phyloP scores from a whole-genome alignment of 2,329 filamentous ascomycete genomes.

The Alternaria ethzedia region DNA sequence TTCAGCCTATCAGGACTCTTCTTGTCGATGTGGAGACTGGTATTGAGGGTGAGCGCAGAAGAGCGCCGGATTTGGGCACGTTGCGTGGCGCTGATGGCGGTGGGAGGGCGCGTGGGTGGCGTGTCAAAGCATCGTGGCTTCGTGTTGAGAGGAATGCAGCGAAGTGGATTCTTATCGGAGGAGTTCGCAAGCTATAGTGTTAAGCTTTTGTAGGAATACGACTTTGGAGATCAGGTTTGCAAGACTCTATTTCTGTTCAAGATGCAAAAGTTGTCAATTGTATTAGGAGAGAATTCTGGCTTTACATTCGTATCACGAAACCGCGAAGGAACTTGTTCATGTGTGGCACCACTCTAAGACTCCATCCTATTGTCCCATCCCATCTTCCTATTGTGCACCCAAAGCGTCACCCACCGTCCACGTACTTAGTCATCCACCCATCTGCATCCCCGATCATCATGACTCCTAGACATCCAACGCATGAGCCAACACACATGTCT shows the following conservation, averaged over 20 bases:
- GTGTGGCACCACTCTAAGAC: neutral
- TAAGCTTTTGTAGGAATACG: neutral
- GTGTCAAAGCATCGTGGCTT: neutral
- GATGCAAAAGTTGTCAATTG: neutral
- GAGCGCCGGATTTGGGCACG: neutral
- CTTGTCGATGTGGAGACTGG: neutral
- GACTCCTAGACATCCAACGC: neutral
- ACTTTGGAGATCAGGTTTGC: neutral
- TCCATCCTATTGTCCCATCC: neutral
- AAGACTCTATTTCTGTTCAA: neutral
- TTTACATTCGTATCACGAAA: neutral
- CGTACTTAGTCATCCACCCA: neutral
- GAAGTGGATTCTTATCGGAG: neutral
- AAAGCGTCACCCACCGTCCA: neutral
- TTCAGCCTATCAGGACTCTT: neutral
- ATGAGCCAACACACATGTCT: neutral
- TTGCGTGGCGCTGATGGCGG: neutral
- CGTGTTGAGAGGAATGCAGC: neutral
- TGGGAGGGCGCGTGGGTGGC: neutral
- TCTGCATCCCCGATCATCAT: neutral
- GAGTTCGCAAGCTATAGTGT: neutral
- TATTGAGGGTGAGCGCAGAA: neutral
- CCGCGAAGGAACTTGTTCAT: neutral
- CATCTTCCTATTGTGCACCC: neutral
- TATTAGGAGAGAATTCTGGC: neutral